phyloP scores from a whole-genome alignment of 2,329 filamentous ascomycete species.

The Curvularia spicifera region DNA sequence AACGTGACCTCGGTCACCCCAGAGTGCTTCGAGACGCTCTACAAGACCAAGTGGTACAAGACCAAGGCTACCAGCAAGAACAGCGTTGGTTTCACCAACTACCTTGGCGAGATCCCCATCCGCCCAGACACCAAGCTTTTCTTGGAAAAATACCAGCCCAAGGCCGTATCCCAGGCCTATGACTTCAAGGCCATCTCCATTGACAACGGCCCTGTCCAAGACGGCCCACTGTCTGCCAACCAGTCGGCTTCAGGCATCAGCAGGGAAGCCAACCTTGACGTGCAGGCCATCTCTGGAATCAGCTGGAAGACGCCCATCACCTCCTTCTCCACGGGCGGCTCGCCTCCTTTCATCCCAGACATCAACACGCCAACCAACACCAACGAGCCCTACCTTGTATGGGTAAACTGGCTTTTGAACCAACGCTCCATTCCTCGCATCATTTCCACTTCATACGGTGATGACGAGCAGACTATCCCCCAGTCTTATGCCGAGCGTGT shows the following conservation, averaged over 20 bases:
- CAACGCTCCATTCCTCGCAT: constrained; percentile 66
- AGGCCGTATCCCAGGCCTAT: constrained; percentile 54
- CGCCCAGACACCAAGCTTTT: constrained; percentile 65
- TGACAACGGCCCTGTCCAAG: constrained; percentile 60
- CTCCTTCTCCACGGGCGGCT: constrained; percentile 67
- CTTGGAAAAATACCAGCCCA: constrained; percentile 61
- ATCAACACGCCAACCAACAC: constrained; percentile 56
- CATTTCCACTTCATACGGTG: constrained; percentile 70
- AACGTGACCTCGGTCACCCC: constrained; percentile 61
- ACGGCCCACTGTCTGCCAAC: constrained; percentile 48
- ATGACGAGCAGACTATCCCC: constrained; percentile 70
- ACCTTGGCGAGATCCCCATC: constrained; percentile 58
- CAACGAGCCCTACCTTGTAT: constrained; percentile 73
- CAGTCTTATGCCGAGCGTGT: constrained; percentile 65
- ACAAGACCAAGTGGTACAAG: constrained; percentile 62
- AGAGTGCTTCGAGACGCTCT: constrained; percentile 61
- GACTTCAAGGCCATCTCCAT: constrained; percentile 66
- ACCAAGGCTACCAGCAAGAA: constrained; percentile 54
- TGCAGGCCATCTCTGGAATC: constrained; percentile 65
- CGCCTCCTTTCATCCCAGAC: constrained; percentile 60
- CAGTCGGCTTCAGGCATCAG: constrained; percentile 46
- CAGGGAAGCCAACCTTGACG: constrained; percentile 68
- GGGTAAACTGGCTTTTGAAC: constrained; percentile 64
- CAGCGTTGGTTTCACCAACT: constrained; percentile 58
- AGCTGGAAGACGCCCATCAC: constrained; percentile 61